Evolutionary conservation across 306 rosid species (phyloP).

Genomic region (Trifolium subterraneum): DNA sequence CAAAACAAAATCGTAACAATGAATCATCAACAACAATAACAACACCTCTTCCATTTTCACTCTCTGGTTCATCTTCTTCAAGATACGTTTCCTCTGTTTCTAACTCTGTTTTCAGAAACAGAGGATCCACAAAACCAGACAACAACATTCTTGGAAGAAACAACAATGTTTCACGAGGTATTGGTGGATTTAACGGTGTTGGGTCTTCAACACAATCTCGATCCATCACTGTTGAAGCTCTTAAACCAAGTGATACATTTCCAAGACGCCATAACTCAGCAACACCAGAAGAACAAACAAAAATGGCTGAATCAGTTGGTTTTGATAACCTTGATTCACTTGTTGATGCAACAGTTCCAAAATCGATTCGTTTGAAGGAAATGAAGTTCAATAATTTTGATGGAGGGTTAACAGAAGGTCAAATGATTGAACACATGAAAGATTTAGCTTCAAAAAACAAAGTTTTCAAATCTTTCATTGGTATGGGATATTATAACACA

Average conservation of each 20-base stretch:
- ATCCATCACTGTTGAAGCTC: slow-evolving; percentile 82
- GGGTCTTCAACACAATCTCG: slow-evolving; percentile 58
- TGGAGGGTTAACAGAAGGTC: slow-evolving; percentile 86
- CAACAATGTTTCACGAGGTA: slow-evolving; percentile 32
- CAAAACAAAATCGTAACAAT: slow-evolving; percentile 66
- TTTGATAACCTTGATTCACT: slow-evolving; percentile 71
- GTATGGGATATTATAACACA: slow-evolving; percentile 96
- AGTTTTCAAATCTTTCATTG: slow-evolving; percentile 77
- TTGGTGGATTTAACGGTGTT: slow-evolving; percentile 36
- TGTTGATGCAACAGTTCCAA: slow-evolving; percentile 89
- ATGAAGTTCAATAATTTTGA: slow-evolving; percentile 79
- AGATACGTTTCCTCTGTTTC: slow-evolving; percentile 78
- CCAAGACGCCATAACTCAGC: slow-evolving; percentile 97
- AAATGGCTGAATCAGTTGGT: slow-evolving; percentile 73
- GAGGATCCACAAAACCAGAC: slow-evolving; percentile 54
- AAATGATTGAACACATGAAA: slow-evolving; percentile 93
- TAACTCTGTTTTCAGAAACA: slow-evolving; percentile 49
- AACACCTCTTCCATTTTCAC: slow-evolving; percentile 51
- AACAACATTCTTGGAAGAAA: slow-evolving; percentile 36
- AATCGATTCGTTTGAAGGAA: slow-evolving; percentile 74
- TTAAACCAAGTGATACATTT: slow-evolving; percentile 88
- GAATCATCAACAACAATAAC: slow-evolving; percentile 64
- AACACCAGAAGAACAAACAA: slow-evolving; percentile 79
- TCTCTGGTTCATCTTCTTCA: slow-evolving; percentile 53
- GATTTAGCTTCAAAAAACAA: slow-evolving; percentile 76